Evolutionary conservation across 768 basidiomycete genomes (phyloP), one percentile per base, ranked within the genome.

Genomic region (Tylopilus cervinicoccineus): DNA sequence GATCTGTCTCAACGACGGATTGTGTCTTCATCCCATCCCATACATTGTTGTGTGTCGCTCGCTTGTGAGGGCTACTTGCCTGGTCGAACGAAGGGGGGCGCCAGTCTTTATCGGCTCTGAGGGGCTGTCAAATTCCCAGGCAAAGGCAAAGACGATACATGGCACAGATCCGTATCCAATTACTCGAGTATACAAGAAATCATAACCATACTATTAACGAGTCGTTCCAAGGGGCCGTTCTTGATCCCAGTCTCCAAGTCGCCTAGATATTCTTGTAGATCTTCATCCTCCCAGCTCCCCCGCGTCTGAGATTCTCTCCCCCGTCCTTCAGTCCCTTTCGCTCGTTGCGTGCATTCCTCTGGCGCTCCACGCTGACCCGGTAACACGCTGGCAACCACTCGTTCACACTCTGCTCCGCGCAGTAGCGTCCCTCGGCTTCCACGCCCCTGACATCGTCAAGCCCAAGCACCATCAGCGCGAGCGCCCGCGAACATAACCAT

Each of bases 381-480:
- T 48, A 64, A 31, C 61, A 51, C 32, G 43, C 47, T 17, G 63
- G 63, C 11, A 64, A 32, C 61, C 64, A 65, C 24, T 66, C 59
- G 20, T 50, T 34, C 2, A 59, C 64, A 4, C 45, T 44, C 42
- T 63, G 53, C 7, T 51, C 61, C 16, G 38, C 49, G 5, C 61
- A 61, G 14, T 61, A 65, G 13, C 14, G 2, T 24, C 52, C 59
- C 29, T 64, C 64, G 2, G 9, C 7, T 27, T 51, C 49, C 31
- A 57, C 22, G 11, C 27, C 43, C 39, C 20, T 40, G 13, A 31
- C 38, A 0, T 54, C 37, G 20, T 75, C 73, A 13, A 65, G 57
- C 3, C 70, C 76, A 5, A 81, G 63, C 5, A 88, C 68, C 83
- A 84, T 84, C 44, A 69, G 55, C 11, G 80, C 84, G 17, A 85